Base-by-base conservation (phyloP, 2,329 filamentous ascomycete genomes). In the Endoconidiophora polonica region DNA sequence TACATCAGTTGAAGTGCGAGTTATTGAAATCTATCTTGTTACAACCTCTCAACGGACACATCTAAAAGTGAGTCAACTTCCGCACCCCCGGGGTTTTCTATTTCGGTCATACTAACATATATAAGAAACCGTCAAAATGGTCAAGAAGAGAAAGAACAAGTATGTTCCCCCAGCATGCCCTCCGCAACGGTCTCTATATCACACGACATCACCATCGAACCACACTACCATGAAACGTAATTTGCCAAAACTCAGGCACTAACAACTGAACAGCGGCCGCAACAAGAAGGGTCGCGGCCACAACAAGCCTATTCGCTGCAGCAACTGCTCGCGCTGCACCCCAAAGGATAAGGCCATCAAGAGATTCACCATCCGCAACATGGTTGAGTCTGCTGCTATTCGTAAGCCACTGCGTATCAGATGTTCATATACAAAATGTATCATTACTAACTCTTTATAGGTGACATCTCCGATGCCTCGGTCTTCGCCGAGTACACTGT, bases 281-380 rank as follows among this genome's bases (percentile, higher is more conserved):
- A 95, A 96, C 85, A 95, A 95, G 87, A 94, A 94, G 75, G 90
- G 91, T 71, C 86, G 91, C 71, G 91, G 91, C 77, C 90, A 96
- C 80, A 87, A 94, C 75, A 98, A 98, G 82, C 93, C 91, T 67
- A 94, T 98, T 76, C 85, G 75, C 62, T 79, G 75, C 74, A 74
- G 70, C 70, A 79, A 79, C 74, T 79, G 75, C 75, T 77, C 74
- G 67, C 78, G 83, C 74, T 87, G 83, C 78, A 93, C 85, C 55
- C 88, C 88, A 70, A 98, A 98, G 83, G 91, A 98, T 68, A 98
- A 98, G 86, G 91, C 93, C 62, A 96, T 98, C 81, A 98, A 98
- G 87, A 81, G 91, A 75, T 98, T 98, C 80, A 98, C 91, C 75
- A 79, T 98, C 79, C 84, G 91, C 71, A 96, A 98, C 84, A 98